Evolutionary conservation across 345 rosid species (phyloP).

Genomic region (Corymbia maculata): DNA sequence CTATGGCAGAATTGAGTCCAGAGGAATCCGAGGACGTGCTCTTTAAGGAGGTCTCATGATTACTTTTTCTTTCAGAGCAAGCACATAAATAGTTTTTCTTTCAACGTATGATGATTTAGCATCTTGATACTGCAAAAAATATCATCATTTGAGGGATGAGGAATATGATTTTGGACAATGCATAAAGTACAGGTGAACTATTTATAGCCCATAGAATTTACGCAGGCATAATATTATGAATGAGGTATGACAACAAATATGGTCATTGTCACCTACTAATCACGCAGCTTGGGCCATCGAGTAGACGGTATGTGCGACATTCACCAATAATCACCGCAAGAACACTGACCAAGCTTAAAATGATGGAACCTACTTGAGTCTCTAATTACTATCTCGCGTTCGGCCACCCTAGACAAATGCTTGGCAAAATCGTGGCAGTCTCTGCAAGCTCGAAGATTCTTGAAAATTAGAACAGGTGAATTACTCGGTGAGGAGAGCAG

Average conservation of each 20-base stretch:
- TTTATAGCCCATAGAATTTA: not conserved
- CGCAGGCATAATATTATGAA: not conserved
- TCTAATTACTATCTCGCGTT: conserved; percentile 43
- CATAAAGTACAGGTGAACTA: not conserved
- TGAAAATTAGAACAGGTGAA: conserved; percentile 49
- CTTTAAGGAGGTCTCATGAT: conserved; percentile 67
- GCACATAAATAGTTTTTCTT: not conserved
- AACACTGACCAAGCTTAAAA: conserved; percentile 54
- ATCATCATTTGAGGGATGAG: not conserved
- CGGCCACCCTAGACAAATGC: conserved; percentile 39
- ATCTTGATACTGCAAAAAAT: not conserved
- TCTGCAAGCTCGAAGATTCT: conserved; percentile 63
- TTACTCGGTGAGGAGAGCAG: conserved; percentile 34
- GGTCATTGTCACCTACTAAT: not conserved
- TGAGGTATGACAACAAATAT: not conserved
- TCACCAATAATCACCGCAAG: conserved; percentile 74
- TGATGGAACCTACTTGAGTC: conserved; percentile 70
- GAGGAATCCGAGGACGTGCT: conserved; percentile 99
- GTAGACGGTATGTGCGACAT: not conserved
- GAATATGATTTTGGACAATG: not conserved
- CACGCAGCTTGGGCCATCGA: not conserved
- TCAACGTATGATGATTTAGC: not conserved
- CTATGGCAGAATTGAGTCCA: conserved; percentile 68
- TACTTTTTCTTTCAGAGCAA: conserved; percentile 16
- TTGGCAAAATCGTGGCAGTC: conserved; percentile 76